These are phyloP conservation scores for Zelopaecilomyces penicillatus DNA, from an alignment of 2,329 filamentous ascomycete species.

Conservation along the genomic window DNA sequence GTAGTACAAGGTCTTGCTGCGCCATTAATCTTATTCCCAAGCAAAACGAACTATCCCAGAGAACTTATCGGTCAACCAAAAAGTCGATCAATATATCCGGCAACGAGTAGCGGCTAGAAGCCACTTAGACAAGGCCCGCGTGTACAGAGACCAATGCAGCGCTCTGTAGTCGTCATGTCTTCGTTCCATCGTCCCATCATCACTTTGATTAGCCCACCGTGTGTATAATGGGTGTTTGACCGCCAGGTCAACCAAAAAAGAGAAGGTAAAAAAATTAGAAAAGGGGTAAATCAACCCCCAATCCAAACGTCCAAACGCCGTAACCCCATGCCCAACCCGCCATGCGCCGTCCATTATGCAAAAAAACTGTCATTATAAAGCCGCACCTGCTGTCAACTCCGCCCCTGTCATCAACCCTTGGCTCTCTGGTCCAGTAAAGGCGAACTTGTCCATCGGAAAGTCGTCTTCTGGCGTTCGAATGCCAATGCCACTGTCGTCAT, in stretches of 20 bases:
- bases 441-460: slow-evolving; percentile 52
- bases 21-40: too few species aligned
- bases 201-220: slow-evolving; percentile 16
- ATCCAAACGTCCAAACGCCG: neutral
- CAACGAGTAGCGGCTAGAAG: neutral
- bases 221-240: slow-evolving; percentile 15
- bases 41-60: too few species aligned
- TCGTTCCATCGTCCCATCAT: slow-evolving; percentile 25
- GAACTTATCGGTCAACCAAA: too few species aligned
- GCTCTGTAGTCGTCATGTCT: slow-evolving; percentile 19
- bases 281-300: too few species aligned
- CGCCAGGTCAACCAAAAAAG: slow-evolving; percentile 1
- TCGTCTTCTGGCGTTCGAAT: slow-evolving; percentile 61
- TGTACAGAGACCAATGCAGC: too few species aligned
- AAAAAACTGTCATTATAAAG: slow-evolving; percentile 3
- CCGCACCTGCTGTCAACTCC: slow-evolving; percentile 16
- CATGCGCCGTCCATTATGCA: neutral
- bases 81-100: too few species aligned
- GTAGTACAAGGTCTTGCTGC: too few species aligned
- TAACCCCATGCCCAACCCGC: neutral
- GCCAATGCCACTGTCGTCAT: slow-evolving; percentile 69
- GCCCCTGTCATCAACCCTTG: slow-evolving; percentile 24
- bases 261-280: too few species aligned
- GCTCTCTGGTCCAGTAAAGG: slow-evolving; percentile 31
- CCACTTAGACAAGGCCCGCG: neutral